Percentiles rank a stretch among this genome's conserved stretches.
These are phyloP conservation scores for Aspergillus spinulosporus DNA, from an alignment of 2,329 filamentous ascomycete genomes.

Conservation along the genomic window DNA sequence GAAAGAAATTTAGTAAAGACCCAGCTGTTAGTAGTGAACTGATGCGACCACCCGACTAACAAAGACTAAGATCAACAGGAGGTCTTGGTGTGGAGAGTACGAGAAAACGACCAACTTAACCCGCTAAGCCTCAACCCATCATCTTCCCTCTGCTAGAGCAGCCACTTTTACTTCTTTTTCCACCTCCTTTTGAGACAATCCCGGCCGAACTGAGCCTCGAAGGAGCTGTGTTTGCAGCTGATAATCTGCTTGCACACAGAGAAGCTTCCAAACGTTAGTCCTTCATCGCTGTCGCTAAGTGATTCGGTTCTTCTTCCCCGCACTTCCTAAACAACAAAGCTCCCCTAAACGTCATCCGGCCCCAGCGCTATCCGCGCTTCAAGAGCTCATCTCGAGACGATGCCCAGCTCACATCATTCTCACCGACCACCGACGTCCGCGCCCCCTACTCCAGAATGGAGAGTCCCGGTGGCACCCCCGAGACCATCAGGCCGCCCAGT, in stretches of 20 bases:
- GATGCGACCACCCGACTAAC: background rate
- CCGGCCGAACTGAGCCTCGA: background rate
- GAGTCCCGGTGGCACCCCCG: slow-evolving; percentile 19
- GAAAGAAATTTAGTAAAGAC: background rate
- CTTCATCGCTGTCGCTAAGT: background rate
- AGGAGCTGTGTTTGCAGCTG: background rate
- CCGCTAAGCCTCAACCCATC: slow-evolving; percentile 10
- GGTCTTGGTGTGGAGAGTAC: slow-evolving; percentile 3
- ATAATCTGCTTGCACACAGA: background rate
- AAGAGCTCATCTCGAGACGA: slow-evolving; percentile 21
- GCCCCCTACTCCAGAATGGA: slow-evolving; percentile 43
- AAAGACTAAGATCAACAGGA: background rate
- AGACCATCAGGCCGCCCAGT: slow-evolving; percentile 26
- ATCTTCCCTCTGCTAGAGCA: background rate
- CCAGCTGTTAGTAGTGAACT: background rate
- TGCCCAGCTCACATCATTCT: slow-evolving; percentile 37
- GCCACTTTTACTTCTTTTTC: background rate
- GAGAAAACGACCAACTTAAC: background rate
- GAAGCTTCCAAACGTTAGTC: background rate
- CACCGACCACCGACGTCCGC: slow-evolving; percentile 23
- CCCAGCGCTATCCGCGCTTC: background rate
- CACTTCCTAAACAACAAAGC: slow-evolving; percentile 5
- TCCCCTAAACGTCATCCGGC: background rate
- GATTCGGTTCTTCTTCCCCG: slow-evolving; percentile 2
- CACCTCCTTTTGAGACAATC: background rate